Percentiles rank a stretch among this genome's conserved stretches.
phyloP scores from a whole-genome alignment of 164 flowering plant species.

The Chloranthus sessilifolius region DNA sequence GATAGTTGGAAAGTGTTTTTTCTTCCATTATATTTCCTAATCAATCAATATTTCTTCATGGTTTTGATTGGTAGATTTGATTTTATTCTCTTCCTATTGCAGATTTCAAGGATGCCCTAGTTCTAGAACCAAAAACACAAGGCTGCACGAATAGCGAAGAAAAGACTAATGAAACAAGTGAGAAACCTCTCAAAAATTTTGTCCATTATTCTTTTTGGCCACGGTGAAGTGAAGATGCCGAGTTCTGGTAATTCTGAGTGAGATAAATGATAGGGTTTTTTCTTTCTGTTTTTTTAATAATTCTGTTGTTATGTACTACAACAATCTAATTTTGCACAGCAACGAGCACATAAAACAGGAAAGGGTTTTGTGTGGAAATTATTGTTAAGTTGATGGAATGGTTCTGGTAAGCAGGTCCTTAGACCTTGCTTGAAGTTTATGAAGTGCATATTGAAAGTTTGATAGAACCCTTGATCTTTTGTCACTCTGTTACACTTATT shows the following conservation, averaged over 20 bases:
- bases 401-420: background rate
- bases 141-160: conserved; percentile 62
- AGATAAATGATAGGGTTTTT: background rate
- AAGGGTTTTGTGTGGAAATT: background rate
- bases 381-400: background rate
- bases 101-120: conserved; percentile 96
- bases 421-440: no score
- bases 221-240: background rate
- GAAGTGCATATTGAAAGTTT: no score
- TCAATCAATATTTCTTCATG: no score
- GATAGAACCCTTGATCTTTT: no score
- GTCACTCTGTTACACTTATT: no score
- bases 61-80: no score
- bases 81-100: conserved; percentile 23
- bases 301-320: no score
- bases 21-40: no score
- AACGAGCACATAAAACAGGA: background rate
- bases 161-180: conserved; percentile 49
- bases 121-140: conserved; percentile 95
- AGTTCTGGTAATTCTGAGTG: background rate
- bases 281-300: no score
- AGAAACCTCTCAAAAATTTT: background rate
- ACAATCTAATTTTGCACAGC: background rate
- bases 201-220: background rate
- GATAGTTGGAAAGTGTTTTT: no score